Conservation (phyloP, 176 grass and related monocot genomes). For the Oryza glumipatula region DNA sequence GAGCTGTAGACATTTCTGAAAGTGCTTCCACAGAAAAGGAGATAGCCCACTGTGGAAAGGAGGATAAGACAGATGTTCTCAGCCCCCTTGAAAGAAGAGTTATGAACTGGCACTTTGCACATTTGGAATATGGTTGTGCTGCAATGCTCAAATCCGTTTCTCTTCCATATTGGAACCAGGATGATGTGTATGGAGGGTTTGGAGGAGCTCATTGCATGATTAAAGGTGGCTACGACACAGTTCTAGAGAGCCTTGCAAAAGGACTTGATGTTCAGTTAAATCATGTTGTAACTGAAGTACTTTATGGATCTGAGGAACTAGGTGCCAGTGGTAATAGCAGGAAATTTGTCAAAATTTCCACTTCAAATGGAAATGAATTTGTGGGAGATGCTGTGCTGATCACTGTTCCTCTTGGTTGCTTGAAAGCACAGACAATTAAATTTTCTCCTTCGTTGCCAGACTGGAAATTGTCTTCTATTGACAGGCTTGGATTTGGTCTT, state of each 20-base stretch:
- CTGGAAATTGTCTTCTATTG: constrained; percentile 88
- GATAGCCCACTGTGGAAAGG: constrained; percentile 36
- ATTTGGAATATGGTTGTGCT: constrained; percentile 98
- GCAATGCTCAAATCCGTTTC: constrained; percentile 92
- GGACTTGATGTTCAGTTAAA: constrained; percentile 91
- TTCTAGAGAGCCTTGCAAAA: constrained; percentile 74
- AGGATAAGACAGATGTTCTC: constrained; percentile 60
- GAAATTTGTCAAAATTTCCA: constrained; percentile 73
- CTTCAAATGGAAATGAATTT: constrained; percentile 79
- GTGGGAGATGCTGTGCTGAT: constrained; percentile 86
- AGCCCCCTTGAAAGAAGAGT: constrained; percentile 89
- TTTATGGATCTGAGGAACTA: constrained; percentile 52
- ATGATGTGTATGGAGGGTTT: constrained; percentile 97
- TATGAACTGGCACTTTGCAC: constrained; percentile 99
- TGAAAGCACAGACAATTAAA: constrained; percentile 85
- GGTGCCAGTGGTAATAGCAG: constrained; percentile 29
- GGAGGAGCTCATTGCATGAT: constrained; percentile 99
- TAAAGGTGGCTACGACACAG: constrained; percentile 89
- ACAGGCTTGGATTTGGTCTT: constrained; percentile 88
- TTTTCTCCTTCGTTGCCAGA: constrained; percentile 91
- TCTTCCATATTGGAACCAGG: constrained; percentile 98
- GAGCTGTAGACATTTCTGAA: constrained; percentile 41
- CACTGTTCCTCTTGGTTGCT: constrained; percentile 94
- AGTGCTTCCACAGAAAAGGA: constrained; percentile 53
- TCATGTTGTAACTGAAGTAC: constrained; percentile 73